Evolutionary conservation across 2,329 filamentous ascomycete genomes (phyloP).

Genomic region (Cryphonectria nitschkei): DNA sequence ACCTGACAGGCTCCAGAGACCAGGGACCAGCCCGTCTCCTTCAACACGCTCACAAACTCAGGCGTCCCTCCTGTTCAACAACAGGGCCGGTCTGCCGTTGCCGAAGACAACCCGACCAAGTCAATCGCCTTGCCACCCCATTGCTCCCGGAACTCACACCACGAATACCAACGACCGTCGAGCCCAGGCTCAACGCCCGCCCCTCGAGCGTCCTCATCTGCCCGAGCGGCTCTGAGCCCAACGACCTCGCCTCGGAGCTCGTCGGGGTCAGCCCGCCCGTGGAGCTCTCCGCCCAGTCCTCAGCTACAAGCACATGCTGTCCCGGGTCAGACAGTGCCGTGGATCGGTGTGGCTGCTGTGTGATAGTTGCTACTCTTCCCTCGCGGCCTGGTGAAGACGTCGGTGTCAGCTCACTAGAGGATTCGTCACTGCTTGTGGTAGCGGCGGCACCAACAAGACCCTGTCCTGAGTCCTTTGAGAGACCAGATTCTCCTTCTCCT

Average conservation of each 20-base stretch:
- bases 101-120: neutral
- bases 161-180: neutral
- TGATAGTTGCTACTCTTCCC: neutral
- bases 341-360: neutral
- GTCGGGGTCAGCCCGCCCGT: neutral
- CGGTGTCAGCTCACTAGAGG: neutral
- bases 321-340: neutral
- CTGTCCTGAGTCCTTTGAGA: neutral
- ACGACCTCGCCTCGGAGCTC: neutral
- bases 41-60: neutral
- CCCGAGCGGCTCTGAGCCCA: neutral
- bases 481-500: neutral
- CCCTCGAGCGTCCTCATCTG: neutral
- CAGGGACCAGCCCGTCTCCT: neutral
- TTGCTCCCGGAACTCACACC: neutral
- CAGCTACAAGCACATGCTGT: neutral
- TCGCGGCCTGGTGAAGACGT: neutral
- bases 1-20: neutral
- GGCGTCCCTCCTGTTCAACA: too few species aligned
- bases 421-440: neutral
- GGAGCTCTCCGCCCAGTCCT: neutral
- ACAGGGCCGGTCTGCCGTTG: neutral
- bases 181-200: neutral
- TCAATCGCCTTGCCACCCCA: neutral
- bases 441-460: neutral